phyloP scores from a whole-genome alignment of 768 basidiomycete genomes.

The Russula sp. region DNA sequence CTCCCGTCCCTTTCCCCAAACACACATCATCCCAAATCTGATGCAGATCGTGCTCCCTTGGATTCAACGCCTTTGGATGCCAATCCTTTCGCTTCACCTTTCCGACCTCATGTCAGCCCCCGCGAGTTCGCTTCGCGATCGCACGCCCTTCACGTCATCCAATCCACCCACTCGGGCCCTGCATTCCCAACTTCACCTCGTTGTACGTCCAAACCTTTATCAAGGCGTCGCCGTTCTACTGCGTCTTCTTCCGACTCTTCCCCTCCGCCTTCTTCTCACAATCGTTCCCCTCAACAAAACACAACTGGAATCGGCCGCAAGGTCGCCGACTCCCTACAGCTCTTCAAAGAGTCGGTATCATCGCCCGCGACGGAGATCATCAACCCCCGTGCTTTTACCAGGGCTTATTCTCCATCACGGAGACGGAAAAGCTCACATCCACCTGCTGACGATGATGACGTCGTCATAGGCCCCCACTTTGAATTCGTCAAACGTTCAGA shows the following conservation, averaged over 20 bases:
- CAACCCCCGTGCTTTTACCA: slow-evolving; percentile 31
- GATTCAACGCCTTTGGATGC: slow-evolving; percentile 1
- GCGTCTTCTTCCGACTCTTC: slow-evolving; percentile 31
- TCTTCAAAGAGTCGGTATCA: slow-evolving; percentile 70
- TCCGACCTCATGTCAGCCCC: slow-evolving; percentile 13
- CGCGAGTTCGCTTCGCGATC: slow-evolving; percentile 19
- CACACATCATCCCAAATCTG: slow-evolving; percentile 10
- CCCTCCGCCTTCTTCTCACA: slow-evolving; percentile 32
- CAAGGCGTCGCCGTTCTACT: slow-evolving; percentile 27
- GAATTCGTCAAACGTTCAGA: slow-evolving; percentile 82
- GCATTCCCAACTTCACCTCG: slow-evolving; percentile 15
- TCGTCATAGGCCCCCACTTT: slow-evolving; percentile 63
- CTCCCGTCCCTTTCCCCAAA: slow-evolving; percentile 9
- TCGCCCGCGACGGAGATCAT: slow-evolving; percentile 32
- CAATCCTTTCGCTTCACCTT: slow-evolving; percentile 16
- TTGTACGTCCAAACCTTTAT: slow-evolving; percentile 21
- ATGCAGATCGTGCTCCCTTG: slow-evolving; percentile 9
- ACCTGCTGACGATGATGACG: slow-evolving; percentile 36
- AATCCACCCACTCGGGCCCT: slow-evolving; percentile 12
- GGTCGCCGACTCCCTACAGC: slow-evolving; percentile 73
- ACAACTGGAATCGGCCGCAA: slow-evolving; percentile 64
- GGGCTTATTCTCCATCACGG: slow-evolving; percentile 27
- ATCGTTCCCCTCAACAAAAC: slow-evolving; percentile 30
- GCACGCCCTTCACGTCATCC: slow-evolving; percentile 6
- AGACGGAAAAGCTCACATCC: slow-evolving; percentile 31